phyloP scores from a whole-genome alignment of 2,329 filamentous ascomycete genomes.

The Epicoccum sorghinum region DNA sequence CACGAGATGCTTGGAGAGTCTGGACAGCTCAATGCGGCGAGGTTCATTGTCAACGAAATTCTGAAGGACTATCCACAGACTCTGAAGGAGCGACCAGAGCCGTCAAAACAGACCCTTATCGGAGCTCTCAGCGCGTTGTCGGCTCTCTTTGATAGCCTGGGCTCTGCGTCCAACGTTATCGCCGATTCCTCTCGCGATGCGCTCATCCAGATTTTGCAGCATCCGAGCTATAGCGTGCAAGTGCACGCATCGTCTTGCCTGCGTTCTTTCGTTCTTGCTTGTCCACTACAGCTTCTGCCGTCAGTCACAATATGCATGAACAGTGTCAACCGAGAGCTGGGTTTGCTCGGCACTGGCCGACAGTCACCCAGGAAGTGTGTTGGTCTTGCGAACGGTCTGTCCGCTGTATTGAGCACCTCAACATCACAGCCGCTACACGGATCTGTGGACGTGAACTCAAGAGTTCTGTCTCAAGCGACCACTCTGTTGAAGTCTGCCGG shows the following conservation, averaged over 20 bases:
- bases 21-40: slow-evolving; percentile 82
- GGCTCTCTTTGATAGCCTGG: slow-evolving; percentile 78
- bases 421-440: slow-evolving; percentile 88
- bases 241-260: slow-evolving; percentile 86
- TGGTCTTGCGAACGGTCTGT: slow-evolving; percentile 89
- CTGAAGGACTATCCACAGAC: slow-evolving; percentile 94
- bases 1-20: slow-evolving; percentile 84
- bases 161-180: slow-evolving; percentile 79
- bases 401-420: slow-evolving; percentile 88
- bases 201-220: slow-evolving; percentile 86
- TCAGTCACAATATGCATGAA: slow-evolving; percentile 97
- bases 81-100: slow-evolving; percentile 84
- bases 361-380: slow-evolving; percentile 84
- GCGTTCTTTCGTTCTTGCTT: slow-evolving; percentile 85
- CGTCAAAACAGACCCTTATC: slow-evolving; percentile 83
- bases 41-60: slow-evolving; percentile 81
- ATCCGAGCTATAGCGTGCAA: slow-evolving; percentile 96
- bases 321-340: slow-evolving; percentile 85
- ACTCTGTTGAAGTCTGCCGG: slow-evolving; percentile 90
- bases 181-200: slow-evolving; percentile 86
- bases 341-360: slow-evolving; percentile 73
- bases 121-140: slow-evolving; percentile 79
- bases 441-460: slow-evolving; percentile 92
- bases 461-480: slow-evolving; percentile 88
- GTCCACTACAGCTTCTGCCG: slow-evolving; percentile 87